Conservation (phyloP, 495 filamentous ascomycete genomes). For the Penicillium ucsense region DNA sequence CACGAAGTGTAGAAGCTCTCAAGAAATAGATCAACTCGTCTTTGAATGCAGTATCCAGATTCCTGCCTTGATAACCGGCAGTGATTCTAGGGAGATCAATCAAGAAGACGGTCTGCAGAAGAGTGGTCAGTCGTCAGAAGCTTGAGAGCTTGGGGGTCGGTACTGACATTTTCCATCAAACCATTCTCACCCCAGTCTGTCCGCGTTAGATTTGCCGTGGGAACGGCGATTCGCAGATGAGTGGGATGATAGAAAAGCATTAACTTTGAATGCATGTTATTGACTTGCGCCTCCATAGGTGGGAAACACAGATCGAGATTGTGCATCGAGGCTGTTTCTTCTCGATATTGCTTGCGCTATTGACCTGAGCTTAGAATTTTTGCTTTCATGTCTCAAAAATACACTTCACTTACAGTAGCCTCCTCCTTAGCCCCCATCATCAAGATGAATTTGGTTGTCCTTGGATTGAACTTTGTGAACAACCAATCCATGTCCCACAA, state of each 20-base stretch:
- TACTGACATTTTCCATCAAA: conserved; percentile 65
- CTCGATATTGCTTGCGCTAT: conserved; percentile 6
- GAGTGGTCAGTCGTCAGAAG: not conserved
- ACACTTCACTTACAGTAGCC: conserved; percentile 28
- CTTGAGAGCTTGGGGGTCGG: not conserved
- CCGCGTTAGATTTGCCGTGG: conserved; percentile 68
- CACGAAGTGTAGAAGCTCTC: conserved; percentile 52
- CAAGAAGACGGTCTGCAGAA: conserved; percentile 56
- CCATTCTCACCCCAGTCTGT: conserved; percentile 80
- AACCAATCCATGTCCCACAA: conserved; percentile 77
- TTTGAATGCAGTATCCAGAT: conserved; percentile 40
- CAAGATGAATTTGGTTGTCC: conserved; percentile 48
- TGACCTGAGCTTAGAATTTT: not conserved
- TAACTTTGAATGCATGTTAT: conserved; percentile 82
- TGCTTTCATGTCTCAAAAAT: not conserved
- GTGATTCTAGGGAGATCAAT: conserved; percentile 65
- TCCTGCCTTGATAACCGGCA: conserved; percentile 8
- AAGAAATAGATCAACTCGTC: conserved; percentile 65
- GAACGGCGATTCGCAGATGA: conserved; percentile 66
- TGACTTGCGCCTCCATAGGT: conserved; percentile 52
- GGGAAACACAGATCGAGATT: conserved; percentile 71
- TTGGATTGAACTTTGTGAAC: conserved; percentile 46
- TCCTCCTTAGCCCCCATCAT: conserved; percentile 61
- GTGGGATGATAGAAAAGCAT: conserved; percentile 65
- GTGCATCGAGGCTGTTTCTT: conserved; percentile 42